These are phyloP conservation scores for Wickerhamiella sergipiensis DNA, from an alignment of 805 yeast genomes.

Conservation along the genomic window DNA sequence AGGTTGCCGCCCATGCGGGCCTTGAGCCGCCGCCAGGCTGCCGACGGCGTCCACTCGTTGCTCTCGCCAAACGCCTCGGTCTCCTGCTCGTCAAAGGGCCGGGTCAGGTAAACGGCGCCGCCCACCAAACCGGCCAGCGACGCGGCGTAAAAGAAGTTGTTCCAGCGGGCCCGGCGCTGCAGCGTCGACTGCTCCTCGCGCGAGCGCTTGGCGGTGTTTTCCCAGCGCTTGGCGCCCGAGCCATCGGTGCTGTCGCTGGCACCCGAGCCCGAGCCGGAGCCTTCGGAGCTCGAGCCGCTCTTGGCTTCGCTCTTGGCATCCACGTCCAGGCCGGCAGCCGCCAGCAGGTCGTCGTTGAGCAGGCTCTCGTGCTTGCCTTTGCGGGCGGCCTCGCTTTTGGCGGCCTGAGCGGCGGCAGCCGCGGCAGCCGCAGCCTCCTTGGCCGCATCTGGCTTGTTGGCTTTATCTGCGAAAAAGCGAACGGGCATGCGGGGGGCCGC, in stretches of 20 bases:
- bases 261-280: constrained; percentile 5
- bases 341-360: constrained; percentile 67
- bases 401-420: not conserved
- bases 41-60: constrained; percentile 50
- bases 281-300: constrained; percentile 13
- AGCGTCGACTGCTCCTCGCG: constrained; percentile 25
- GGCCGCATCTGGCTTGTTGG: not conserved
- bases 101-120: constrained; percentile 48
- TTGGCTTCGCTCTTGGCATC: constrained; percentile 28
- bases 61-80: constrained; percentile 42
- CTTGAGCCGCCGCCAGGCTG: constrained; percentile 54
- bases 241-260: constrained; percentile 7
- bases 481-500: not conserved
- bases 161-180: constrained; percentile 62
- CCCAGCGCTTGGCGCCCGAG: constrained; percentile 31
- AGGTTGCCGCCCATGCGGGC: constrained; percentile 64
- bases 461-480: not conserved
- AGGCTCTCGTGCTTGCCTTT: constrained; percentile 33
- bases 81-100: constrained; percentile 77
- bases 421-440: not conserved
- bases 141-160: constrained; percentile 35
- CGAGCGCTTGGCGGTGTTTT: constrained; percentile 34
- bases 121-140: constrained; percentile 35
- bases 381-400: not conserved
- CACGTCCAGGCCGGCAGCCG: constrained; percentile 69